Base-by-base conservation (phyloP, 2,329 filamentous ascomycete genomes). In the Xylariaceae sp. region DNA sequence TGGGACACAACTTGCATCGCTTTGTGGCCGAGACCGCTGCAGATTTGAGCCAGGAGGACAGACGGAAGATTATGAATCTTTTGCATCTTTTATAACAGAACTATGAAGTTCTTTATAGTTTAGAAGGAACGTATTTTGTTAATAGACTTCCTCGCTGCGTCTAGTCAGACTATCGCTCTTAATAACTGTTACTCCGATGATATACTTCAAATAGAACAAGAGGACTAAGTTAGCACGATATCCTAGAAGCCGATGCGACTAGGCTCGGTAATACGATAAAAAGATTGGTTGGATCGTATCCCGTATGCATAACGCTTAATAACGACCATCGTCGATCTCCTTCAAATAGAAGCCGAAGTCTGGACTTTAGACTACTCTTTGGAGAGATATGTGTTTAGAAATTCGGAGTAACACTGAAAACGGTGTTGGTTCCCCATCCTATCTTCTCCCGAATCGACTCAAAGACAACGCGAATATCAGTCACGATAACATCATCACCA, bases 391-490 rank as follows among this genome's bases (percentile, higher is more conserved):
- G n/a, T n/a, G 18, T 29, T 20, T 5, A 35, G 42, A 45, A 45
- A 33, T 45, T 35, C 42, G 42, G 29, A 45, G 42, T 35, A 45
- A 45, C 16, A 35, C 42, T 45, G 42, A 45, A 33, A 35, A 45
- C 42, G 42, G 27, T 15, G 27, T 45, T 18, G 42, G 42, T 13
- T 35, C 27, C 42, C 30, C 15, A 45, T 45, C 33, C 13, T 27
- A 45, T 45, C 42, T 45, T 33, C 42, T 32, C 27, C 27, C 27
- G 42, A 35, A 45, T 45, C 27, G 42, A 45, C 42, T 45, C 42
- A 45, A 45, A 45, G 27, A 45, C 42, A 45, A 45, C 42, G 27
- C 42, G 42, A 35, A 45, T 45, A 35, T 45, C 42, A 45, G 42
- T 45, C 15, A 45, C 29, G 42, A 45, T 33, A 45, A 45, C 42